These are phyloP conservation scores for Rosa lucieae DNA, from an alignment of 306 rosid genomes.

Conservation along the genomic window DNA sequence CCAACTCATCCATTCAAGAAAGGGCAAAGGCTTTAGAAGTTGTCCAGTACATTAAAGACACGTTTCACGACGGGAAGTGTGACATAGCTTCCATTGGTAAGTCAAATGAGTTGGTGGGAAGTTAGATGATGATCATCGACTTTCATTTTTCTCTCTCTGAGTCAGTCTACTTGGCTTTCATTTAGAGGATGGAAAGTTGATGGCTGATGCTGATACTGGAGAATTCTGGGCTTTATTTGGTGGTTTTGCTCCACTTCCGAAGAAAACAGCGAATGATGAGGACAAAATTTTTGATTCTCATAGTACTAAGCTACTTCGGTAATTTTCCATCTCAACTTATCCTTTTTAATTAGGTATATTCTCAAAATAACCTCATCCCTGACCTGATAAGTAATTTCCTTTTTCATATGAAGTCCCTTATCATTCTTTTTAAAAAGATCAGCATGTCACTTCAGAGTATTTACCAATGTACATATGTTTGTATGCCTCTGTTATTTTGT, in stretches of 20 bases:
- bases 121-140: slow-evolving; percentile 23
- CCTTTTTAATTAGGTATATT: slow-evolving; percentile 15
- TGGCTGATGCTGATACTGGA: slow-evolving; percentile 96
- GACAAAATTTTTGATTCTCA: slow-evolving; percentile 59
- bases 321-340: slow-evolving; percentile 36
- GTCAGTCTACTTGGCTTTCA: slow-evolving; percentile 32
- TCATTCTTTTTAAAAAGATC: slow-evolving; percentile 6
- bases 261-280: slow-evolving; percentile 60
- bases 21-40: slow-evolving; percentile 98
- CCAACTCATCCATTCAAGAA: slow-evolving; percentile 94
- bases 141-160: slow-evolving; percentile 24
- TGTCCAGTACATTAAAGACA: slow-evolving; percentile 88
- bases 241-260: slow-evolving; percentile 99
- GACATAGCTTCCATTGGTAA: slow-evolving; percentile 92
- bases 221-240: slow-evolving; percentile 98
- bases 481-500: neutral
- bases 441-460: slow-evolving; percentile 19
- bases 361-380: slow-evolving; percentile 5
- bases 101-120: slow-evolving; percentile 34
- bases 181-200: slow-evolving; percentile 96
- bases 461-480: neutral
- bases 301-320: slow-evolving; percentile 72
- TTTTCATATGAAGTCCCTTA: neutral
- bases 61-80: slow-evolving; percentile 94
- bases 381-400: neutral